These are phyloP conservation scores for Triticum urartu DNA, from an alignment of 176 grass and related monocot genomes.

Conservation along the genomic window DNA sequence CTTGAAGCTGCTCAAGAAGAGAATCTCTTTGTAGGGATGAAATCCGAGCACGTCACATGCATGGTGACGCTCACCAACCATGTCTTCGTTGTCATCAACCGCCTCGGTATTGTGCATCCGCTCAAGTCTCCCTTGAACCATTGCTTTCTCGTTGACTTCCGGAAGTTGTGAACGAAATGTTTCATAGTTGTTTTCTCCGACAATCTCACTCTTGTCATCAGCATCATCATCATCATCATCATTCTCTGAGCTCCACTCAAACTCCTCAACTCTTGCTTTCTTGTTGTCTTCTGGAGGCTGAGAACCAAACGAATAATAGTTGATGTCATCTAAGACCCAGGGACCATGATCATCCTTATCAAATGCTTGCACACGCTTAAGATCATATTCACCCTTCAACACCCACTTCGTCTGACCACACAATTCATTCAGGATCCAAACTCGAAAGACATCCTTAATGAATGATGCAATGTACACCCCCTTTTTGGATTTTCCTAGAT, in stretches of 20 bases:
- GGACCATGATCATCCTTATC: not conserved
- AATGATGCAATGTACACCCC: not conserved
- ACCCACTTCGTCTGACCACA: not conserved
- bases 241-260: not conserved
- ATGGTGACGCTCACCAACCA: not conserved
- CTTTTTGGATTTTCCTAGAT: not conserved
- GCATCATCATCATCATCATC: not conserved
- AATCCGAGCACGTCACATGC: not conserved
- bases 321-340: not conserved
- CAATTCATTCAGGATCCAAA: not conserved
- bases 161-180: not conserved
- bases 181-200: too few species aligned
- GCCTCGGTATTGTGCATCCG: too few species aligned
- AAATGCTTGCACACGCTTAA: not conserved
- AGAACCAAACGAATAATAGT: not conserved
- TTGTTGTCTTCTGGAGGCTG: not conserved
- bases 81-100: not conserved
- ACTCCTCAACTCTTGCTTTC: not conserved
- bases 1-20: not conserved
- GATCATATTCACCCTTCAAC: not conserved
- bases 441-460: not conserved
- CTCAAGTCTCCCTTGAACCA: too few species aligned
- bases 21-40: not conserved
- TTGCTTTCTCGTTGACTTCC: not conserved
- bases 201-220: not conserved